A percentile compares a stretch with the other conserved stretches of the same genome.
These are phyloP conservation scores for Schizochytrium sp. DNA, from an alignment of 108 stramenopile genomes.

Conservation along the genomic window DNA sequence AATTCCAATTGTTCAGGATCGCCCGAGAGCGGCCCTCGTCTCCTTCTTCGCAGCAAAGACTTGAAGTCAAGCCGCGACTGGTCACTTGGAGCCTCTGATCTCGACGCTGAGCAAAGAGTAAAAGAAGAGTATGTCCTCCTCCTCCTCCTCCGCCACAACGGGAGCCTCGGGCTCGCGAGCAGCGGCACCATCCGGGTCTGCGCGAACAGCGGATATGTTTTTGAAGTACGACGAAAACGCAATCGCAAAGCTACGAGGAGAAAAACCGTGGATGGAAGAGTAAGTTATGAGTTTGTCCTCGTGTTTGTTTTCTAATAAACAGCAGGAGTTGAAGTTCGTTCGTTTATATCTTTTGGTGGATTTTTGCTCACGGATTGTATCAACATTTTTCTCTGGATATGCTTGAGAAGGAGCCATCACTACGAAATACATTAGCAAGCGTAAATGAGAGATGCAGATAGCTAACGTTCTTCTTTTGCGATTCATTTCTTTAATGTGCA, in stretches of 20 bases:
- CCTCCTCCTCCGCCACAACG: background rate
- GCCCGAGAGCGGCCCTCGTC: too few species aligned
- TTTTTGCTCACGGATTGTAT: background rate
- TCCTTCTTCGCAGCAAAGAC: too few species aligned
- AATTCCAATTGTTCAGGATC: too few species aligned
- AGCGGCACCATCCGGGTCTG: background rate
- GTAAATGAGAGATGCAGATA: too few species aligned
- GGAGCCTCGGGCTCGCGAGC: background rate
- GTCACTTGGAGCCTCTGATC: too few species aligned
- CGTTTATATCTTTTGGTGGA: background rate
- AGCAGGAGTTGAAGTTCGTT: too few species aligned
- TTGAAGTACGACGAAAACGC: constrained; percentile 21
- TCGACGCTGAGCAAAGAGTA: too few species aligned
- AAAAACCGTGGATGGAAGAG: constrained; percentile 68
- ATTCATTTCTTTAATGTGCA: background rate
- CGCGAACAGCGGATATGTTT: constrained; percentile 16
- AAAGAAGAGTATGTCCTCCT: background rate
- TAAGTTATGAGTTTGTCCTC: background rate
- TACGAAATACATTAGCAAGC: too few species aligned
- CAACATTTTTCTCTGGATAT: background rate
- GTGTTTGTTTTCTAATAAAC: too few species aligned
- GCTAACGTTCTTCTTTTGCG: background rate
- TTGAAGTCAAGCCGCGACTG: too few species aligned
- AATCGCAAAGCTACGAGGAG: constrained; percentile 30
- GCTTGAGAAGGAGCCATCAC: background rate